Base-by-base conservation (phyloP, 768 basidiomycete species). In the Suillus subalutaceus region DNA sequence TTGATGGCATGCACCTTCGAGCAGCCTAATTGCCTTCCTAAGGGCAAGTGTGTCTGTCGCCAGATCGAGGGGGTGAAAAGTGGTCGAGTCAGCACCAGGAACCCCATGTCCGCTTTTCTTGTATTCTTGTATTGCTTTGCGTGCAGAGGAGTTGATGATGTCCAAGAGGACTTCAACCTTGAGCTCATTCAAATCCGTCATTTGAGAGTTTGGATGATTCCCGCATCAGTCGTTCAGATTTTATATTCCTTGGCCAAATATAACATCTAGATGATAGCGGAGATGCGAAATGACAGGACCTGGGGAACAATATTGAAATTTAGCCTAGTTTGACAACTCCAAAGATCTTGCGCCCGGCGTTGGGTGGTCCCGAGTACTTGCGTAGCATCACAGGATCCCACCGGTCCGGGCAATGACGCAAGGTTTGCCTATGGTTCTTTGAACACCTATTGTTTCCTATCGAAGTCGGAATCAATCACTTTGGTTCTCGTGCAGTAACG, bases 131-230 rank as follows among this genome's bases (percentile, higher is more conserved):
- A 75, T 73, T 13, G 72, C 72, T 50, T 75, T 68, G 15, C 69
- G 71, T n/a, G 77, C 71, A 23, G 79, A 70, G 2, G 66, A 65
- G 40, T 71, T 74, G 67, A 79, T 75, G 18, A 79, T 75, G 15
- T 69, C 69, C 53, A 79, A 72, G 56, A 79, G 72, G 1, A 72
- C 71, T 62, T 70, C 68, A 37, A 79, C 69, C 16, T 78, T 72
- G n/a, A 71, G 66, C 67, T 73, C 74, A 32, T 40, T 53, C 63
- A 16, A 23, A 10, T 52, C 48, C 13, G 23, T 18, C 41, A 63
- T 23, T 41, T 32, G 20, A 9, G n/a, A 13, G 53, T 20, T 52
- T 16, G 26, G 4, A 8, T 18, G 16, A 32, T 55, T n/a, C 8
- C 4, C 32, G 26, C 2, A 26, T 35, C 53, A 55, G 32, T 35